A percentile compares a stretch with the other conserved stretches of the same genome.
phyloP scores from a whole-genome alignment of 176 grass and related monocot species.

The Carex scoparia region DNA sequence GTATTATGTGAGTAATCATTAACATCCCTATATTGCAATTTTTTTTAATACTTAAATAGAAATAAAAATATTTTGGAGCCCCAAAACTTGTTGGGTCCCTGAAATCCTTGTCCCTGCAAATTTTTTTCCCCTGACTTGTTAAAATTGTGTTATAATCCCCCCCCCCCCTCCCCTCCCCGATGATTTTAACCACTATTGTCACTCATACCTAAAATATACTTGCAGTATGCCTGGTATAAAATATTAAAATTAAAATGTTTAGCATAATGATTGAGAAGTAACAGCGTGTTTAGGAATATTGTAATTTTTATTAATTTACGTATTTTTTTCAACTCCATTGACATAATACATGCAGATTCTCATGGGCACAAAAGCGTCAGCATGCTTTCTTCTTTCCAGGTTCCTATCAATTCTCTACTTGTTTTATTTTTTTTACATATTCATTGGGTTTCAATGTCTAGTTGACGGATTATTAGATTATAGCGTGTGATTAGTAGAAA shows the following conservation, averaged over 20 bases:
- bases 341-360: conserved; percentile 47
- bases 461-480: not conserved
- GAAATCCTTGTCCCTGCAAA: not conserved
- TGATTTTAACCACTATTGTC: not conserved
- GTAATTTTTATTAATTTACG: not conserved
- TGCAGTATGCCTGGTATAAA: not conserved
- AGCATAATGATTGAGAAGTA: not conserved
- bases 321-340: not conserved
- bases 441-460: not conserved
- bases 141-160: too few relatives aligned
- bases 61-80: not conserved
- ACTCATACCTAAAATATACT: not conserved
- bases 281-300: not conserved
- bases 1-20: conserved; percentile 49
- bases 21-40: not conserved
- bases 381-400: conserved; percentile 57
- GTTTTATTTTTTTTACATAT: not conserved
- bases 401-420: not conserved
- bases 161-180: too few relatives aligned
- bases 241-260: not conserved
- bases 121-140: too few relatives aligned
- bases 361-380: conserved; percentile 76
- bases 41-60: not conserved
- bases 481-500: too few relatives aligned
- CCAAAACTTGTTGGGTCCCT: too few relatives aligned